Evolutionary conservation across 805 yeast genomes (phyloP).

Genomic region (Pichia thaimueangensis): DNA sequence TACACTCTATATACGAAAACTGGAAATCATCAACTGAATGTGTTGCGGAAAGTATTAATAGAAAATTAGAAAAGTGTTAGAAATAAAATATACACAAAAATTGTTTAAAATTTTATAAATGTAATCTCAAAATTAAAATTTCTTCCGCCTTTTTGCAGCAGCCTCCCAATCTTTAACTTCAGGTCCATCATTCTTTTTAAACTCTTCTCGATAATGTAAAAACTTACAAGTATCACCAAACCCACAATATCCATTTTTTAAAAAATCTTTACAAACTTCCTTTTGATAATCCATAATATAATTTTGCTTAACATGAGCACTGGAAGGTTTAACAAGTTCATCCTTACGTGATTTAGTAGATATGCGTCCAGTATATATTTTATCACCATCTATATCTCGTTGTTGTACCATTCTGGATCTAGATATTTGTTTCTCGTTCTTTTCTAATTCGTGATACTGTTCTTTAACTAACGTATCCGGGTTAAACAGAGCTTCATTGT

Average conservation of each 20-base stretch:
- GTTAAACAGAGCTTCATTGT: slow-evolving; percentile 11
- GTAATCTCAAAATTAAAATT: slow-evolving; percentile 13
- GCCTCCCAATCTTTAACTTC: slow-evolving; percentile 10
- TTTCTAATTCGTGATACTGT: slow-evolving; percentile 14
- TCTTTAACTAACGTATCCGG: slow-evolving; percentile 22
- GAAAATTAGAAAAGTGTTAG: slow-evolving; percentile 5
- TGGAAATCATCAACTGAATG: slow-evolving; percentile 5
- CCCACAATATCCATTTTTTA: slow-evolving; percentile 91
- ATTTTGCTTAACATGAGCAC: slow-evolving; percentile 52
- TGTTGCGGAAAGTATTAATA: slow-evolving; percentile 7
- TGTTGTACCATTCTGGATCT: slow-evolving; percentile 10
- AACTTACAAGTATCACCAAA: slow-evolving; percentile 97
- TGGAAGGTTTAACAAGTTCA: slow-evolving; percentile 22
- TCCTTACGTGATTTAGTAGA: slow-evolving; percentile 12
- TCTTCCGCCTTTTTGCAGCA: slow-evolving; percentile 19
- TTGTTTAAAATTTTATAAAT: not conserved
- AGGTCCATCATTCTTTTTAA: slow-evolving; percentile 35
- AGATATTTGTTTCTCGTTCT: not conserved
- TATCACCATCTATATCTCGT: slow-evolving; percentile 19
- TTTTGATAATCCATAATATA: slow-evolving; percentile 82
- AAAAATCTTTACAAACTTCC: slow-evolving; percentile 89
- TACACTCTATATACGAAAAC: slow-evolving; percentile 1
- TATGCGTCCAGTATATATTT: slow-evolving; percentile 26
- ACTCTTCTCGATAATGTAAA: slow-evolving; percentile 83
- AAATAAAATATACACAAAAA: not conserved